Evolutionary conservation across 768 basidiomycete genomes (phyloP).

Genomic region (Ramaria rubella): DNA sequence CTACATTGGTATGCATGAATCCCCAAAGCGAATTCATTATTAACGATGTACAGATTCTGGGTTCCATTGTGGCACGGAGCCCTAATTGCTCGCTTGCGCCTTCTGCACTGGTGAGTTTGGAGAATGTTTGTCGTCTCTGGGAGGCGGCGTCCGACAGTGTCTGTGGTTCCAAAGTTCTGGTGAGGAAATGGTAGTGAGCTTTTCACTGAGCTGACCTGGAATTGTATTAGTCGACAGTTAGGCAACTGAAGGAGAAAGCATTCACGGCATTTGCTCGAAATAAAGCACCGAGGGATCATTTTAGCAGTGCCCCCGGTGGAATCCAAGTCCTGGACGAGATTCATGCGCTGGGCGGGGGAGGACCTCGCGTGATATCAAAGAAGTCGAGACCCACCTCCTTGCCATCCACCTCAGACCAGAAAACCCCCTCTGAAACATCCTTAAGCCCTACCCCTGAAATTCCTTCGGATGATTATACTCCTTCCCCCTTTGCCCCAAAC

Average conservation of each 20-base stretch:
- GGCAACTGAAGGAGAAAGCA: slow-evolving; percentile 4
- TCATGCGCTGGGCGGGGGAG: slow-evolving; percentile 1
- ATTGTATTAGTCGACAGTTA: neutral
- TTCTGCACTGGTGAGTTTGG: slow-evolving; percentile 62
- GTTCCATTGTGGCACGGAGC: slow-evolving; percentile 70
- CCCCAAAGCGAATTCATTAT: neutral
- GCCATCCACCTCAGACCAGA: neutral
- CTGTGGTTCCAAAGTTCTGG: neutral
- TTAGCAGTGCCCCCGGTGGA: neutral
- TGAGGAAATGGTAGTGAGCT: neutral
- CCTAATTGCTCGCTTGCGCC: slow-evolving; percentile 66
- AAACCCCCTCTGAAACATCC: neutral
- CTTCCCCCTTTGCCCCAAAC: too few species aligned
- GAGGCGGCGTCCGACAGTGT: slow-evolving; percentile 41
- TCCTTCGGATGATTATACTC: too few species aligned
- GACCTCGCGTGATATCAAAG: neutral
- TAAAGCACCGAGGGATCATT: neutral
- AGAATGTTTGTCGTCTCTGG: slow-evolving; percentile 57
- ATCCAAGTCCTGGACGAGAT: slow-evolving; percentile 5
- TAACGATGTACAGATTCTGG: slow-evolving; percentile 48
- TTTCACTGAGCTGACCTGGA: neutral
- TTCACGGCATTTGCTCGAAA: slow-evolving; percentile 6
- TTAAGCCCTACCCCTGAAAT: too few species aligned
- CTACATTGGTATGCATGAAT: neutral
- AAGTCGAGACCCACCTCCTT: neutral